A percentile compares a stretch with the other conserved stretches of the same genome.
Evolutionary conservation across 257 asterid species (phyloP).

Genomic region (Plantago major): DNA sequence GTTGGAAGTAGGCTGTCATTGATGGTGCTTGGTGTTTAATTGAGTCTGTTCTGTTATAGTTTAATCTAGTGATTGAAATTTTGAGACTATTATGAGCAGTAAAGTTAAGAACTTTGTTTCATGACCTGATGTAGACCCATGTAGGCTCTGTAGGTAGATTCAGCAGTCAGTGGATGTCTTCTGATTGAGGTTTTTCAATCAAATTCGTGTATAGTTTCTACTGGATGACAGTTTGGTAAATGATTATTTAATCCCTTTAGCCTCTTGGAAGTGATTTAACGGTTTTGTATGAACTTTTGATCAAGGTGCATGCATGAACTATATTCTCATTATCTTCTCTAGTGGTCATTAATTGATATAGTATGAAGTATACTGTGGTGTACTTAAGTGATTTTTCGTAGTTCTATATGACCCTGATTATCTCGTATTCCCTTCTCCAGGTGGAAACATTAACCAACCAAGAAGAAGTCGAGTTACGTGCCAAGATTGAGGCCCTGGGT

Average conservation of each 20-base stretch:
- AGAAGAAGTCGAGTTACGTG: conserved; percentile 94
- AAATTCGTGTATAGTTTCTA: too few species aligned
- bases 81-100: background rate
- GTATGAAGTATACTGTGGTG: background rate
- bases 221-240: too few species aligned
- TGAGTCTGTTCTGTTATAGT: background rate
- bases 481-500: conserved; percentile 82
- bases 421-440: conserved; percentile 29
- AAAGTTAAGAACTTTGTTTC: too few species aligned
- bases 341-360: too few species aligned
- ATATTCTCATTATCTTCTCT: too few species aligned
- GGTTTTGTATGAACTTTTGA: background rate
- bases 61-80: background rate
- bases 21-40: background rate
- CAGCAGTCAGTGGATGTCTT: too few species aligned
- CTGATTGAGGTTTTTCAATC: too few species aligned
- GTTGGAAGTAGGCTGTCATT: too few species aligned
- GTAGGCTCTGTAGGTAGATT: too few species aligned
- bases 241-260: background rate
- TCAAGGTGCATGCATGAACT: too few species aligned
- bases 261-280: background rate
- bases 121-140: too few species aligned
- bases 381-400: background rate
- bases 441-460: conserved; percentile 87
- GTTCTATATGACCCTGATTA: background rate